Percentiles rank a stretch among this genome's conserved stretches.
Evolutionary conservation across 192 early-diverging fungal species (phyloP).

Genomic region (Umbelopsis sp.): DNA sequence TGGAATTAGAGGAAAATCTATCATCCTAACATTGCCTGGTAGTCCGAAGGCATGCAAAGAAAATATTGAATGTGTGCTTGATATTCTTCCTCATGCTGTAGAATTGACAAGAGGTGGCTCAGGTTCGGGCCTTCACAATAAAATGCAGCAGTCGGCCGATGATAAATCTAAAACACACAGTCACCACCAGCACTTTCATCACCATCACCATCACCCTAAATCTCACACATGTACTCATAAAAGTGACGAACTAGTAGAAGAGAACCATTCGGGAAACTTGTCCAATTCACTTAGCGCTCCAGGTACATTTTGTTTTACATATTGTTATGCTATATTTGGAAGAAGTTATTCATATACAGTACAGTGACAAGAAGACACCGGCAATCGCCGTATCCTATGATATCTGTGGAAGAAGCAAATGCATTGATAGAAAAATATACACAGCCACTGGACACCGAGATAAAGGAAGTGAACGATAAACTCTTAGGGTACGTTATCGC

Average conservation of each 20-base stretch:
- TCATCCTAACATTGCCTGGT: conserved; percentile 89
- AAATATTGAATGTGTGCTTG: conserved; percentile 74
- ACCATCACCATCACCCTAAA: conserved; percentile 33
- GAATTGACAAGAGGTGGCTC: conserved; percentile 64
- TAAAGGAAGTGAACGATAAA: conserved; percentile 43
- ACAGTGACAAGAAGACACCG: conserved; percentile 68
- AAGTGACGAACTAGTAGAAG: background rate
- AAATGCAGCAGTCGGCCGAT: conserved; percentile 36
- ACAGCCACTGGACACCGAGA: conserved; percentile 28
- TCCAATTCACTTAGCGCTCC: conserved; percentile 21
- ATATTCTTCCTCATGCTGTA: conserved; percentile 81
- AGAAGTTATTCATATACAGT: background rate
- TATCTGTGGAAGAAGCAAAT: conserved; percentile 70
- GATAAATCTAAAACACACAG: conserved; percentile 37
- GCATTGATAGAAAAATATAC: conserved; percentile 49
- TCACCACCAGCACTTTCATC: conserved; percentile 43
- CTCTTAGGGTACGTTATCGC: conserved; percentile 72
- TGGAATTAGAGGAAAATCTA: conserved; percentile 58
- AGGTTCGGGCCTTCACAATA: conserved; percentile 58
- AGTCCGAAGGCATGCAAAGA: conserved; percentile 85
- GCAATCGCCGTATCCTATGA: conserved; percentile 82
- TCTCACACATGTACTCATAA: background rate
- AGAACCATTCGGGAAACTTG: background rate
- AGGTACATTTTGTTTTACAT: background rate
- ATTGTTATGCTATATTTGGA: background rate